Base-by-base conservation (phyloP, 1,139 yeast genomes). In the Blastobotrys indianensis region DNA sequence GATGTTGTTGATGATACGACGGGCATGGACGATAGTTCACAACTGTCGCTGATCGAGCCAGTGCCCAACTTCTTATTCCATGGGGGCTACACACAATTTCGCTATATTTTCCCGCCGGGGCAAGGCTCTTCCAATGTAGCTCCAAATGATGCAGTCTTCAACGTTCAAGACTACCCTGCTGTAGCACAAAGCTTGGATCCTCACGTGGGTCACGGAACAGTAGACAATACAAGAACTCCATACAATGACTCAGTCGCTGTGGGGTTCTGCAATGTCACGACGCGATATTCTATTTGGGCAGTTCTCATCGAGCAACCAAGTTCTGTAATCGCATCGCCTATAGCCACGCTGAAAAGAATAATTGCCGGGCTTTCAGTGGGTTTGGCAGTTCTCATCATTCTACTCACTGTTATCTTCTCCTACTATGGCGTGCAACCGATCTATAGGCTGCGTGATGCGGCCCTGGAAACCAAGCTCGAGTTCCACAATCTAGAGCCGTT, bases 341-440 rank as follows among this genome's bases (percentile, higher is more conserved):
- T 84, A 3, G 65, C 72, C 25, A 75, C 73, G 51, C 67, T 88
- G 41, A 74, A 83, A 3, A 78, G 78, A 52, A 83, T 86, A 44
- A 81, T 86, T 48, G 75, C 83, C 42, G 95, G 94, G 2, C 81
- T 85, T 1, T 87, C 85, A 17, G 68, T 86, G 36, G 95, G 88
- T 1, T 79, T 86, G 30, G 90, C 94, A 2, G 86, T 72, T 0
- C 77, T 85, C 51, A 79, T 88, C 69, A 76, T 86, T 53, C 54
- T 86, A 1, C 63, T 85, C 13, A 85, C 95, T 0, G 77, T 88
- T 61, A 88, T 94, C 1, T 66, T 87, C 48, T 90, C 96, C 0
- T 86, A 87, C 47, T 81, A 80, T 72, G 90, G 92, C 35, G 92
- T 88, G 3, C 67, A 85, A 50, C 97, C 98, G 0, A 85, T 92